Conservation (phyloP, 2,329 filamentous ascomycete genomes). For the Fusarium pininemorale region DNA sequence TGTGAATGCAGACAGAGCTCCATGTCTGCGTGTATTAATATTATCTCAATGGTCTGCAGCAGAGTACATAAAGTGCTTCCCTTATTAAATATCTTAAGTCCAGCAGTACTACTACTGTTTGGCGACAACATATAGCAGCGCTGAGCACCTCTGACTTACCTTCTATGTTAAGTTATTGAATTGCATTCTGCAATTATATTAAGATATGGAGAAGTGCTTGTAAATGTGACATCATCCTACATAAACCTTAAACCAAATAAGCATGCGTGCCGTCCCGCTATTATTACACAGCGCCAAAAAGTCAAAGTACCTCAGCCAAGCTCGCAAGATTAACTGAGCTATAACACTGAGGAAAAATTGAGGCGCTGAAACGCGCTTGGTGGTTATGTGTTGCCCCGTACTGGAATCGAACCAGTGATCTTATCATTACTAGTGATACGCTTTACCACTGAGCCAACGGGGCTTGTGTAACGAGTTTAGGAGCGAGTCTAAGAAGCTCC, state of each 20-base stretch:
- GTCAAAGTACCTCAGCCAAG: background rate
- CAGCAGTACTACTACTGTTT: rapidly evolving
- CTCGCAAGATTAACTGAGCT: background rate
- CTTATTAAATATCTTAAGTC: rapidly evolving
- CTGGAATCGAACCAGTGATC: constrained; percentile 32
- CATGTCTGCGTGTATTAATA: background rate
- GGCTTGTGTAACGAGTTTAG: background rate
- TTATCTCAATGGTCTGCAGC: background rate
- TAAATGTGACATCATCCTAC: background rate
- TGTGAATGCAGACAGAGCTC: background rate
- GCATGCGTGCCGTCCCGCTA: background rate
- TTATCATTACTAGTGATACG: constrained; percentile 38
- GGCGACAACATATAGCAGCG: rapidly evolving
- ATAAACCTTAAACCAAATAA: constrained; percentile 17
- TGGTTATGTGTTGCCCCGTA: constrained; percentile 1
- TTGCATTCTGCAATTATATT: background rate
- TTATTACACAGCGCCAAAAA: background rate
- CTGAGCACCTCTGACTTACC: background rate
- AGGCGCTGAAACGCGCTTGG: rapidly evolving
- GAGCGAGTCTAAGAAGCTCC: background rate
- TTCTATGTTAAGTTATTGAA: rapidly evolving
- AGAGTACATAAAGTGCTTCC: background rate
- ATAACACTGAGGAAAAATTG: background rate
- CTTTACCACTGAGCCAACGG: constrained; percentile 33
- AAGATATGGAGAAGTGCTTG: background rate